Base-by-base conservation (phyloP, 441 rosid species). In the Pelargonium australe region DNA sequence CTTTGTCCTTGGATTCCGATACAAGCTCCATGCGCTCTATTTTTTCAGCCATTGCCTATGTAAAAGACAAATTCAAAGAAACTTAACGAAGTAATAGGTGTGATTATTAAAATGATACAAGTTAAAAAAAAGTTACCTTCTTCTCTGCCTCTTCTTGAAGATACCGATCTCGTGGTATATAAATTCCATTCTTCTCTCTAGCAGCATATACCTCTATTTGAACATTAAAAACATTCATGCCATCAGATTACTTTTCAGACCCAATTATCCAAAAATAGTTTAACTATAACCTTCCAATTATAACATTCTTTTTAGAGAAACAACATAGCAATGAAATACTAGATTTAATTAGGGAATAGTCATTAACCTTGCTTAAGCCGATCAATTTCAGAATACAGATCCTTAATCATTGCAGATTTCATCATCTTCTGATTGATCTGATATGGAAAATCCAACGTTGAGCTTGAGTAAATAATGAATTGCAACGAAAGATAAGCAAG, bases 381-480 rank as follows among this genome's bases (percentile, higher is more conserved):
- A 17, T 51, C 58, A 51, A 51, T 51, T 51, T 51, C 58, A 13
- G 58, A 51, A 51, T 51, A 51, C 19, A 51, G 58, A 14, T 51
- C 58, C 58, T 51, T 51, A 17, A 51, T 51, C 58, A 51, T 13
- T 10, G 58, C 58, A 1, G 58, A 51, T n/a, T 95, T 95, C 99
- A 95, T 92, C 98, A 95, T 90, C 94, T 95, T 95, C 77, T 95
- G 99, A 78, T 95, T 95, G 79, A 95, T 83, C 99, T 47, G 53
- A 47, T 47, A 47, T 20, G 53, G 13, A 11, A 47, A 9, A 47
- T 2, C 53, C 53, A 47, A 9, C 53, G 11, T n/a, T n/a, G 10
- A 10, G 10, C 11, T 1, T 47, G 53, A 47, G 53, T 47, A 47
- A 47, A 9, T 47, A 47, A 9, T 10, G 13, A n/a, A 47, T 20